Evolutionary conservation across 2,329 filamentous ascomycete genomes (phyloP), one percentile per base, ranked within the genome.

Genomic region (Monosporascus sp.): DNA sequence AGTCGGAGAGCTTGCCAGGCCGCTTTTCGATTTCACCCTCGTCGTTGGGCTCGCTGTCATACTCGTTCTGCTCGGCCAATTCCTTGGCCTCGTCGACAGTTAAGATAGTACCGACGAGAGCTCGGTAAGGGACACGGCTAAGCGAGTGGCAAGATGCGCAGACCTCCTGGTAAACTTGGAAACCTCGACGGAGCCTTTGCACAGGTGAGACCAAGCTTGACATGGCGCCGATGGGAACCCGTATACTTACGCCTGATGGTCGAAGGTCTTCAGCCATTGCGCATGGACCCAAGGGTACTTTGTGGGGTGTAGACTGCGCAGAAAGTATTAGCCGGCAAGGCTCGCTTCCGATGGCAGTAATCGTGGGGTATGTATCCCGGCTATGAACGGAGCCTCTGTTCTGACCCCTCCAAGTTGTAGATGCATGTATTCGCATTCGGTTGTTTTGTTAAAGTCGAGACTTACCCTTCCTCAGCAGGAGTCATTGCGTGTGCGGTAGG

Each of bases 161-260:
- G 69, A 99, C 94, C 79, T 99, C 94, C 65, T 88, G 90, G 83
- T 99, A 99, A 71, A 99, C 94, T 79, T 96, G 92, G 85, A 97
- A 99, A 77, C 94, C 94, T 80, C 94, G 92, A 74, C 94, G 94
- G 63, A 99, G 91, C 67, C 92, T 96, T 63, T 31, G n/a, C 83
- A 61, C 88, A 80, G 61, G 80, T 84, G 58, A 61, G 50, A 54
- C 54, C 55, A 45, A 58, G 56, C 50, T 55, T 47, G 27, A 37
- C 46, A 35, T 50, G 52, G 49, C 37, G 53, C 44, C 50, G 49
- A 24, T 47, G 20, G 15, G 25, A 37, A 22, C 41, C 54, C 31
- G 38, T 56, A 48, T 61, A 79, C 90, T 87, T 87, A 96, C 89
- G 91, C 87, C 76, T 89, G 87, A 78, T 97, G 93, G 70, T 99